phyloP scores from a whole-genome alignment of 805 yeast genomes.

The Zygotorulaspora chibaensis region DNA sequence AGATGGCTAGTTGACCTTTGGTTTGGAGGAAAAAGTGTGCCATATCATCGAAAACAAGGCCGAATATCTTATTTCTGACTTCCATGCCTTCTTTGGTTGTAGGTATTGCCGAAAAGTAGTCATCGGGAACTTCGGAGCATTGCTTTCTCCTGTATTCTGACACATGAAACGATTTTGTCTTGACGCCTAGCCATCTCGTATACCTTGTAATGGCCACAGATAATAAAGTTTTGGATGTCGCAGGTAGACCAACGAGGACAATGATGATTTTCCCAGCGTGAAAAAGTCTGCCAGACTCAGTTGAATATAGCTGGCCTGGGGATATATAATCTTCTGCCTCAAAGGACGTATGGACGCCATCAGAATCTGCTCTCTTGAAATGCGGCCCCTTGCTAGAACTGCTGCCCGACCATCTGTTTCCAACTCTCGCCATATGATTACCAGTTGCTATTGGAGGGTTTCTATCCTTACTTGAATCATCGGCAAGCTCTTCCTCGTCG shows the following conservation, averaged over 20 bases:
- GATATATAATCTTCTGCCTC: slow-evolving; percentile 51
- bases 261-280: slow-evolving; percentile 94
- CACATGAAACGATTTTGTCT: slow-evolving; percentile 84
- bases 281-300: slow-evolving; percentile 86
- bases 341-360: slow-evolving; percentile 59
- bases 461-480: slow-evolving; percentile 32
- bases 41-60: slow-evolving; percentile 66
- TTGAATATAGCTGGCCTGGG: slow-evolving; percentile 90
- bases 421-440: slow-evolving; percentile 53
- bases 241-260: slow-evolving; percentile 88
- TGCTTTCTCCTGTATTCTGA: slow-evolving; percentile 78
- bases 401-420: slow-evolving; percentile 44
- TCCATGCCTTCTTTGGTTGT: slow-evolving; percentile 44
- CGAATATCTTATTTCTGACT: slow-evolving; percentile 54
- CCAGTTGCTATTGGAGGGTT: slow-evolving; percentile 45
- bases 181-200: slow-evolving; percentile 93
- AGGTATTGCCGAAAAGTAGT: slow-evolving; percentile 60
- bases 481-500: slow-evolving; percentile 31
- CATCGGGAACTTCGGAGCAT: slow-evolving; percentile 53
- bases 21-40: slow-evolving; percentile 63
- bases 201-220: slow-evolving; percentile 90
- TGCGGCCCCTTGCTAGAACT: slow-evolving; percentile 12
- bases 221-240: slow-evolving; percentile 90
- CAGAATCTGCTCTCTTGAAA: slow-evolving; percentile 26
- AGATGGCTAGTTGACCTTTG: slow-evolving; percentile 91